Percentiles rank a stretch among this genome's conserved stretches.
phyloP scores from a whole-genome alignment of 352 stramenopile species.

The Pelagophyceae sp. region DNA sequence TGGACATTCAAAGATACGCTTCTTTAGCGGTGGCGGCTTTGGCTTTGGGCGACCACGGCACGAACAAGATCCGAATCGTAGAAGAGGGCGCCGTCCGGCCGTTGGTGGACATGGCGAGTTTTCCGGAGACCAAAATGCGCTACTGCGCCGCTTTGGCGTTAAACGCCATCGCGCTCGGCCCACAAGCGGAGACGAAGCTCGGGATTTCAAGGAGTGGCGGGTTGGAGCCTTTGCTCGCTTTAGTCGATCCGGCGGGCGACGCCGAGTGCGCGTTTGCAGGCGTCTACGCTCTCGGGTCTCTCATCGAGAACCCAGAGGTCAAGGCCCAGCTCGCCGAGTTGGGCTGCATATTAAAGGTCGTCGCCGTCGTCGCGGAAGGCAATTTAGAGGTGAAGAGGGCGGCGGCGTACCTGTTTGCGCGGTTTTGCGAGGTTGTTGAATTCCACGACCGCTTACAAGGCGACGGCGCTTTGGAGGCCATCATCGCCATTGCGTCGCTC shows the following conservation, averaged over 20 bases:
- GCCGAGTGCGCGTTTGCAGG: conserved; percentile 73
- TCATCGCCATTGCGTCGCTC: conserved; percentile 75
- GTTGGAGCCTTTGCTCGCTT: conserved; percentile 67
- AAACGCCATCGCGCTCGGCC: conserved; percentile 75
- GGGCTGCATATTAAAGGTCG: conserved; percentile 55
- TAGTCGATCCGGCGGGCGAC: conserved; percentile 66
- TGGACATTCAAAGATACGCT: conserved; percentile 87
- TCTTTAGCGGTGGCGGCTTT: conserved; percentile 78
- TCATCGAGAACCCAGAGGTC: conserved; percentile 80
- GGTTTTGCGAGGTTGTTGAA: conserved; percentile 76
- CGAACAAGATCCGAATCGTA: conserved; percentile 80
- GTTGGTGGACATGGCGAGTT: conserved; percentile 79
- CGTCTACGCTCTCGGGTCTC: conserved; percentile 81
- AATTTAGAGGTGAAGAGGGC: conserved; percentile 77
- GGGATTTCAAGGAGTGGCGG: conserved; percentile 75
- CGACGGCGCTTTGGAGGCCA: conserved; percentile 69
- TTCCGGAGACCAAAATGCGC: conserved; percentile 83
- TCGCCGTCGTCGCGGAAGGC: conserved; percentile 57
- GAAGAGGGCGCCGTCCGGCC: conserved; percentile 79
- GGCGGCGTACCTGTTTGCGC: conserved; percentile 80
- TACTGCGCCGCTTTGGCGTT: conserved; percentile 78
- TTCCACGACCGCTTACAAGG: conserved; percentile 77
- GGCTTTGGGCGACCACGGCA: conserved; percentile 74
- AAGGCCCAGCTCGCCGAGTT: conserved; percentile 76
- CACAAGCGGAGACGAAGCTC: conserved; percentile 69